Base-by-base conservation (phyloP, 192 early-diverging fungal species). In the Backusella mclennaniae region DNA sequence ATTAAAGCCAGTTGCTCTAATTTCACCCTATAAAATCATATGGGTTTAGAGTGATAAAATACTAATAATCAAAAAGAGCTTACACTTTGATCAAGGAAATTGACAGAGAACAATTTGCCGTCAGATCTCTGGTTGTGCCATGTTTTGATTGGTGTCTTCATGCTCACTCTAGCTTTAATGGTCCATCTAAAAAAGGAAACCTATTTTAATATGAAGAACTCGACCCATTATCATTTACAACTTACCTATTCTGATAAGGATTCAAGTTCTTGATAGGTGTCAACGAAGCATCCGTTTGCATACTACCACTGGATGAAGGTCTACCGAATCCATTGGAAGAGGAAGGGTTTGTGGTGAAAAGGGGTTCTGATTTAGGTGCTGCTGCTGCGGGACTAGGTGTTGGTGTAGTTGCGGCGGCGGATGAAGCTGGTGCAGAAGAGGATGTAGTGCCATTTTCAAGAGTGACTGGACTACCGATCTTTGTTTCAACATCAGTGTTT, bases 1-100 rank as follows among this genome's bases (percentile, higher is more conserved):
- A 46, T 92, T 96, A 82, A 99, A 99, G n/a, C 82, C 92, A 2
- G 98, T 98, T 6, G 93, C 97, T 59, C 93, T 92, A 77, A 99
- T 98, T 78, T 98, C 97, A 53, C 95, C 92, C 93, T 95, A 78
- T n/a, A 67, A 12, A 23, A 5, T n/a, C 7, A 11, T 4, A 1
- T 49, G 14, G 49, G 14, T 23, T 29, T 9, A 46, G 5, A 29
- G 39, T 15, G 42, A 29, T 15, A 31, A 44, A 53, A 1, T 49
- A 4, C 35, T 17, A 52, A 14, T 19, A 17, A 44, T 35, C 15
- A 53, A 56, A 7, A 21, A 12, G 23, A 7, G 15, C 90, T 83
- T 88, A 95, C 95, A 56, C 88, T 89, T 70, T 96, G 91, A 81
- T 99, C 98, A 23, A 93, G 85, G 52, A 99, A 86, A 33, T 90